Evolutionary conservation across 805 yeast species (phyloP).

Genomic region (Candida tallmaniae): DNA sequence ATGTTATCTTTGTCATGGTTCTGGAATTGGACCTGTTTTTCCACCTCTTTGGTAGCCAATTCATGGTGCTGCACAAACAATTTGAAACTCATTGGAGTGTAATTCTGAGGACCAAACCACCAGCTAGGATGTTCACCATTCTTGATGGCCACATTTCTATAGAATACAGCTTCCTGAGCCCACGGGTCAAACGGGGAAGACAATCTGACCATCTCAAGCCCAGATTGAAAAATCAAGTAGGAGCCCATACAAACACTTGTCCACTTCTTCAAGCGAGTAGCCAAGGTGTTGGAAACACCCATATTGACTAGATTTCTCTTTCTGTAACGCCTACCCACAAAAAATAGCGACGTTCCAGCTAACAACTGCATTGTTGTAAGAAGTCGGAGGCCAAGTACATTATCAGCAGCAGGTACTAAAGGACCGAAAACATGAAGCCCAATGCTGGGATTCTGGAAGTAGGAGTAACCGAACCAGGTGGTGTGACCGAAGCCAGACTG

Average conservation of each 20-base stretch:
- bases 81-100: conserved; percentile 45
- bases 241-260: conserved; percentile 32
- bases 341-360: conserved; percentile 35
- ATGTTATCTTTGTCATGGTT: background rate
- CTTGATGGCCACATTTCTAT: conserved; percentile 46
- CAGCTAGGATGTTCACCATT: conserved; percentile 46
- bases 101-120: conserved; percentile 69
- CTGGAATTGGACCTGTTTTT: background rate
- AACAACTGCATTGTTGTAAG: conserved; percentile 51
- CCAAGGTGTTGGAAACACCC: conserved; percentile 12
- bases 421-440: conserved; percentile 69
- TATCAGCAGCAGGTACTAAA: conserved; percentile 68
- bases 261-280: conserved; percentile 13
- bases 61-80: conserved; percentile 29
- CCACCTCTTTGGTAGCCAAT: conserved; percentile 3
- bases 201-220: conserved; percentile 53
- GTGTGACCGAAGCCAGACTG: background rate
- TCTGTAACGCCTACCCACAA: conserved; percentile 15
- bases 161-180: conserved; percentile 60
- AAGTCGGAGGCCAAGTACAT: conserved; percentile 47
- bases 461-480: conserved; percentile 3
- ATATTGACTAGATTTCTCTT: conserved; percentile 8
- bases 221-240: conserved; percentile 46
- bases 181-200: conserved; percentile 57
- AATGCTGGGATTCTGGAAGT: conserved; percentile 42